A percentile compares a stretch with the other conserved stretches of the same genome.
These are phyloP conservation scores for Dendrocalamus latiflorus DNA, from an alignment of 202 grass and related monocot species.

Conservation along the genomic window DNA sequence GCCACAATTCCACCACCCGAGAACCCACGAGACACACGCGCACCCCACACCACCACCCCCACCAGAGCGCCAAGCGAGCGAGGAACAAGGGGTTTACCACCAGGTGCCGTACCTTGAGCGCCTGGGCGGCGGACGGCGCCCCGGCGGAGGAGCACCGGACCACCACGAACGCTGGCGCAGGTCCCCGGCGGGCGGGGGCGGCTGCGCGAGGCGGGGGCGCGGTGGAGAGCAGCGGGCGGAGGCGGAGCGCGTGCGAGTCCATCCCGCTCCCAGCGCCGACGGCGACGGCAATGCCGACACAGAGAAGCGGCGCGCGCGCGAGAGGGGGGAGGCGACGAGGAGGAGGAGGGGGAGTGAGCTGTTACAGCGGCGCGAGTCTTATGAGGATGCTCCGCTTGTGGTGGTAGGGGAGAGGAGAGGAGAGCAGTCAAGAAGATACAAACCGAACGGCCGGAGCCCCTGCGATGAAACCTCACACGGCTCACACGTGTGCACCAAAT, in stretches of 20 bases:
- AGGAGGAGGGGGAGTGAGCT: no score
- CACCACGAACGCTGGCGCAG: conserved; percentile 8
- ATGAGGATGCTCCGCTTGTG: no score
- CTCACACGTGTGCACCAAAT: no score
- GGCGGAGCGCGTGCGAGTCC: conserved; percentile 25
- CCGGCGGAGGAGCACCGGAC: conserved; percentile 31
- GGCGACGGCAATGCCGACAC: not conserved
- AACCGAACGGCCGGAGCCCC: not conserved
- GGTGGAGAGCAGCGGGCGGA: conserved; percentile 28
- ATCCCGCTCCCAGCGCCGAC: not conserved
- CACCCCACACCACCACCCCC: not conserved
- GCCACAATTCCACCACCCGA: not conserved
- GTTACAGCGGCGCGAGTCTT: no score
- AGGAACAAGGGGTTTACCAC: not conserved
- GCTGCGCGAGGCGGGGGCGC: not conserved
- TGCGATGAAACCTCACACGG: no score
- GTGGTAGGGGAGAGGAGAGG: no score
- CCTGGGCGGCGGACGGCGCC: conserved; percentile 38
- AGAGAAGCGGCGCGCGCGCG: not conserved
- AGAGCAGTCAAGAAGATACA: no score
- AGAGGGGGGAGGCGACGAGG: no score
- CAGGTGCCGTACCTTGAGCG: conserved; percentile 33
- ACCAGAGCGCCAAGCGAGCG: not conserved
- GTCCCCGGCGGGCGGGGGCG: not conserved
- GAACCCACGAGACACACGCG: not conserved